Evolutionary conservation across 345 rosid species (phyloP), one percentile per base, ranked within the genome.

Genomic region (Brassica incana): DNA sequence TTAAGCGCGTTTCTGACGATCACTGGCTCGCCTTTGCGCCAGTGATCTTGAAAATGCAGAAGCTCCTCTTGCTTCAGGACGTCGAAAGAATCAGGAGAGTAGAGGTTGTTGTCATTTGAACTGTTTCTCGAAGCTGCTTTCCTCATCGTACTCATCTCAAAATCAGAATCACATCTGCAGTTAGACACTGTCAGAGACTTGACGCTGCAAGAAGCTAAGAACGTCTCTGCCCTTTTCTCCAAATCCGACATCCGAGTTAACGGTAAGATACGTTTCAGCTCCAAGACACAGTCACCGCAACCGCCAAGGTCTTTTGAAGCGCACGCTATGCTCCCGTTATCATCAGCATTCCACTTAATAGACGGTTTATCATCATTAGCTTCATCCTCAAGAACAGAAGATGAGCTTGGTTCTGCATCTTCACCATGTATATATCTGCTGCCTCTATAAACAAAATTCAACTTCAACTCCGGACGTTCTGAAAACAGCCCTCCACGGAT

Each of bases 21-120:
- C 69, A 95, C 87, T 0, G 98, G 99, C 77, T 95, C 93, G 8
- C 99, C 98, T 80, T 83, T 91, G 52, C 80, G 76, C 98, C 98
- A 93, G 70, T 87, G 92, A 38, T 77, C 80, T 82, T 84, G 93
- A 73, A 95, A 95, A 81, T 75, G 68, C 5, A 56, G 40, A 84
- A 93, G 86, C 59, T 82, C 87, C 60, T 81, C 85, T 77, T 75
- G 80, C 64, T 80, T 80, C 64, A 77, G 72, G 74, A 82, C 85
- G 27, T 78, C 88, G 27, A 50, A 69, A 69, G 83, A 83, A 59
- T 85, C 69, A 33, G 99, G 92, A 76, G 78, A 90, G 67, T 87
- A 93, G 76, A 95, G 83, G 78, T 77, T 74, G 68, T 90, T 91
- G 70, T 89, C 98, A 9, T 77, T 65, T 8, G 87, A 80, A 40